Evolutionary conservation across 345 rosid species (phyloP).

Genomic region (rapeseed (Brassica napus)): Da-Ae NC_063450.1:8755001-8755500

Average conservation of each 20-base stretch:
- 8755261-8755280: constrained; percentile 22
- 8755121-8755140: constrained; percentile 7
- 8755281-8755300: no score
- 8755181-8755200: constrained; percentile 51
- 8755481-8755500: background rate
- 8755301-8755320: constrained; percentile 54
- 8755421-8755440: no score
- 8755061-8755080: background rate
- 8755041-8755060: constrained; percentile 52
- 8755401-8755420: background rate
- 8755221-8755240: background rate
- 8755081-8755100: constrained; percentile 9
- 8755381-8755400: constrained; percentile 44
- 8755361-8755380: constrained; percentile 20
- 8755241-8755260: constrained; percentile 45
- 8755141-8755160: background rate
- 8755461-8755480: no score
- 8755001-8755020: constrained; percentile 41
- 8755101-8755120: constrained; percentile 44
- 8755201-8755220: no score
- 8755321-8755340: constrained; percentile 18
- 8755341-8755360: background rate
- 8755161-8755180: background rate
- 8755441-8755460: constrained; percentile 60
- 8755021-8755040: constrained; percentile 46